Evolutionary conservation across 75 land plant species (phyloP).

Genomic region (Ceratopteris richardii): DNA sequence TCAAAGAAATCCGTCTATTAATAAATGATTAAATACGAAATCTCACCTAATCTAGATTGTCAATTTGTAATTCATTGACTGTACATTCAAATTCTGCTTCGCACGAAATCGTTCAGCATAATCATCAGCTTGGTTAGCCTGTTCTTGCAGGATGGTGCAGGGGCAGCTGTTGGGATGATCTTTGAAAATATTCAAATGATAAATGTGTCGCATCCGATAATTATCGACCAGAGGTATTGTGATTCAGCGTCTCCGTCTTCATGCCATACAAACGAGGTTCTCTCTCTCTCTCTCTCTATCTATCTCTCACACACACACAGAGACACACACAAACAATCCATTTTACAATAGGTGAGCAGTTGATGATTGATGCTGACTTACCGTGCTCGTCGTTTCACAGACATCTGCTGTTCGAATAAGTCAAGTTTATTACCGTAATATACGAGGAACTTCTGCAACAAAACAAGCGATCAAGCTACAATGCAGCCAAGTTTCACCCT

Average conservation of each 20-base stretch:
- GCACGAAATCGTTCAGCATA: no score
- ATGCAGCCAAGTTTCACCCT: conserved; percentile 62
- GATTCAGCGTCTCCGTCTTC: conserved; percentile 10
- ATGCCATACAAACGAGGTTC: conserved; percentile 31
- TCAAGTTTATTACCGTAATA: conserved; percentile 53
- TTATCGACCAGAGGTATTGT: conserved; percentile 78
- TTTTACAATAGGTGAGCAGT: no score
- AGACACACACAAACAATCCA: no score
- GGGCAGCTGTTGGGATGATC: conserved; percentile 48
- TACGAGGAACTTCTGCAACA: conserved; percentile 66
- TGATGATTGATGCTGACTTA: no score
- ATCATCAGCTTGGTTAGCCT: no score
- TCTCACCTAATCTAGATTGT: no score
- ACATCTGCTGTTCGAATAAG: conserved; percentile 58
- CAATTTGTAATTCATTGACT: no score
- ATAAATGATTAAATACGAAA: no score
- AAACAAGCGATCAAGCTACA: conserved; percentile 43
- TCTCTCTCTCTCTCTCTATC: neutral
- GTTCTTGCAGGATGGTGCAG: conserved; percentile 59
- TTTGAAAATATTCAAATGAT: conserved; percentile 59
- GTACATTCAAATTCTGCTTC: no score
- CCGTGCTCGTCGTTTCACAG: no score
- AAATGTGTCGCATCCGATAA: conserved; percentile 61
- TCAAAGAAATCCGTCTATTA: no score
- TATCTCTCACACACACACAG: no score